Percentiles rank a stretch among this genome's conserved stretches.
phyloP scores from a whole-genome alignment of 495 filamentous ascomycete species.

The Penicillium nucicola region DNA sequence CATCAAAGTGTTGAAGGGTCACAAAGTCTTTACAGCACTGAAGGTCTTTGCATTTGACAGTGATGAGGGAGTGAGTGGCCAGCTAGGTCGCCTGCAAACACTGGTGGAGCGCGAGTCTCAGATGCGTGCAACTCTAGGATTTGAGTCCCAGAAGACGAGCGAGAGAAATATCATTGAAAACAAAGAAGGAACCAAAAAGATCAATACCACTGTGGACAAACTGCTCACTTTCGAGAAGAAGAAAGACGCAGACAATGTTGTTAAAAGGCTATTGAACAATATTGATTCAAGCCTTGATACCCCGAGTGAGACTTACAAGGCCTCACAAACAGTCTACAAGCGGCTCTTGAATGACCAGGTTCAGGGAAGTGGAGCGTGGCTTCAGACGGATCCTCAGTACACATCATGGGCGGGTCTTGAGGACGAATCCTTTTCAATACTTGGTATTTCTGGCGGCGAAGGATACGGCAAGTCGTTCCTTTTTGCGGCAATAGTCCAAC shows the following conservation, averaged over 20 bases:
- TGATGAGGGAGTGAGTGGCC: slow-evolving; percentile 23
- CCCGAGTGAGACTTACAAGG: slow-evolving; percentile 10
- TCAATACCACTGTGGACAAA: slow-evolving; percentile 11
- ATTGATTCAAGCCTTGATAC: slow-evolving; percentile 13
- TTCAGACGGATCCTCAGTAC: slow-evolving; percentile 6
- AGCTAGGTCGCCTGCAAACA: slow-evolving; percentile 12
- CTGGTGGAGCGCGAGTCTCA: slow-evolving; percentile 22
- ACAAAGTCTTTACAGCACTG: slow-evolving; percentile 25
- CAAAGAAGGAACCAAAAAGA: slow-evolving; percentile 12
- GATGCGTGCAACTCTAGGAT: slow-evolving; percentile 20
- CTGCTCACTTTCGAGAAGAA: slow-evolving; percentile 11
- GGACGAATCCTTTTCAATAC: neutral
- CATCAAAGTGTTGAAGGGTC: slow-evolving; percentile 21
- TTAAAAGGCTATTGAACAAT: neutral
- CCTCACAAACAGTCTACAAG: neutral
- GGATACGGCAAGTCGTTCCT: slow-evolving; percentile 20
- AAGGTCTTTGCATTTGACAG: slow-evolving; percentile 24
- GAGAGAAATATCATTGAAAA: slow-evolving; percentile 11
- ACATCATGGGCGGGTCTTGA: neutral
- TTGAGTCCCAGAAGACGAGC: slow-evolving; percentile 17
- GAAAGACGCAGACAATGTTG: slow-evolving; percentile 10
- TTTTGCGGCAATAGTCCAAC: slow-evolving; percentile 7
- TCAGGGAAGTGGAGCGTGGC: slow-evolving; percentile 13
- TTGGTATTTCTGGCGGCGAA: slow-evolving; percentile 15
- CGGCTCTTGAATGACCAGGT: slow-evolving; percentile 7